A percentile compares a stretch with the other conserved stretches of the same genome.
Evolutionary conservation across 2,329 filamentous ascomycete genomes (phyloP).

Genomic region (Tolypocladium nubicola): DNA sequence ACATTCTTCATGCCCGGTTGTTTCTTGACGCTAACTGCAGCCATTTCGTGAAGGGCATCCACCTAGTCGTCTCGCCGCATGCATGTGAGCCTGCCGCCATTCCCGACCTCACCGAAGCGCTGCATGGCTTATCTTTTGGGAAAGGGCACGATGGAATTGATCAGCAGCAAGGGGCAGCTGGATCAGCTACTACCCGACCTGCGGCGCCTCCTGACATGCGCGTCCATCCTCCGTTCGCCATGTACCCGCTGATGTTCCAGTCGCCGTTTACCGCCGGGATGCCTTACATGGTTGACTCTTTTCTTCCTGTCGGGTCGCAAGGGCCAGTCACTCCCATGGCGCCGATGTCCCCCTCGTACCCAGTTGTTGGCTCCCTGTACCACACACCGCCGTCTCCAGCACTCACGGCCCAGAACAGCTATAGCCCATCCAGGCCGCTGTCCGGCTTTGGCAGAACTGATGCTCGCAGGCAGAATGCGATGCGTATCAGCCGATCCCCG

Average conservation of each 20-base stretch:
- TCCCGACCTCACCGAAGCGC: conserved; percentile 4
- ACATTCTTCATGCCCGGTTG: neutral
- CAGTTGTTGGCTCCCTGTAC: conserved; percentile 17
- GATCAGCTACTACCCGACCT: conserved; percentile 2
- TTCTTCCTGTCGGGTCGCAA: conserved; percentile 7
- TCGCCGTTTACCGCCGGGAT: conserved; percentile 15
- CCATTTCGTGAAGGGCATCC: conserved; percentile 9
- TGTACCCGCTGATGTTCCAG: conserved; percentile 24
- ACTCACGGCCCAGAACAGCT: conserved; percentile 23
- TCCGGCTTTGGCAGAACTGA: conserved; percentile 24
- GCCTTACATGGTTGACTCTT: conserved; percentile 18
- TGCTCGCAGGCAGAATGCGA: conserved; percentile 37
- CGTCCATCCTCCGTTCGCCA: conserved; percentile 13
- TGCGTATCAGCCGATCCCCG: conserved; percentile 33
- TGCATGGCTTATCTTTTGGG: conserved; percentile 11
- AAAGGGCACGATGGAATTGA: conserved; percentile 3
- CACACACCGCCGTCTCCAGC: conserved; percentile 23
- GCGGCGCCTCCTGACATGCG: conserved; percentile 7
- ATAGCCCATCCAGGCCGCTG: conserved; percentile 27
- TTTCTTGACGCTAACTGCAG: neutral
- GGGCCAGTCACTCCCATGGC: conserved; percentile 13
- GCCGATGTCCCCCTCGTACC: conserved; percentile 19
- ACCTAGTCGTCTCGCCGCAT: conserved; percentile 12
- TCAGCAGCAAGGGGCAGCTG: conserved; percentile 3
- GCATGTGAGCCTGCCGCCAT: conserved; percentile 1